Percentiles rank a stretch among this genome's conserved stretches.
Evolutionary conservation across 345 rosid species (phyloP).

Genomic region (Balakata baccata): DNA sequence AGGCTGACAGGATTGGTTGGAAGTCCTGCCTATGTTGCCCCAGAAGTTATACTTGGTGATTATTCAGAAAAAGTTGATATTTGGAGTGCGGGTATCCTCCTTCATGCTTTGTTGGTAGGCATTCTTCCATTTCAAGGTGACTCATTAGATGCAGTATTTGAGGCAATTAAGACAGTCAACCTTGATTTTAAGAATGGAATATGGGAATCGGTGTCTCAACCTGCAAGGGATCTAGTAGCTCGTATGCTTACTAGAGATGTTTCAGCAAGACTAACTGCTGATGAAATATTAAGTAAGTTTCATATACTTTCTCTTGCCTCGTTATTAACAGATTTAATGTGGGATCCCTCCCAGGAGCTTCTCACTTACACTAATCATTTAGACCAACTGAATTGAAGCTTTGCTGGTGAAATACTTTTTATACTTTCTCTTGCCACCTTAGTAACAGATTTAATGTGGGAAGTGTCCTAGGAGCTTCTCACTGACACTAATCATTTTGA

Average conservation of each 20-base stretch:
- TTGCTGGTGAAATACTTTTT: slow-evolving; percentile 9
- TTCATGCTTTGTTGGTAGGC: slow-evolving; percentile 19
- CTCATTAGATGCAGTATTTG: slow-evolving; percentile 16
- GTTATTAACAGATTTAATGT: background rate
- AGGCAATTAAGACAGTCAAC: slow-evolving; percentile 14
- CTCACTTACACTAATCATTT: background rate
- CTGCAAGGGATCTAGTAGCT: slow-evolving; percentile 11
- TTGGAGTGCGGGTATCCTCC: slow-evolving; percentile 23
- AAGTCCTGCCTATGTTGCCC: slow-evolving; percentile 20
- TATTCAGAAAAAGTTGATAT: slow-evolving; percentile 22
- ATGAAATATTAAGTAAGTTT: slow-evolving; percentile 14
- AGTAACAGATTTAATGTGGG: background rate
- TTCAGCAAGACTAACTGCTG: slow-evolving; percentile 19
- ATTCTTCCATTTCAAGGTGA: slow-evolving; percentile 19
- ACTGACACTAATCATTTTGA: background rate
- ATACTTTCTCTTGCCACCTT: background rate
- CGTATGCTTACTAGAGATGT: slow-evolving; percentile 16
- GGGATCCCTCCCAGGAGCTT: background rate
- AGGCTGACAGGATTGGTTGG: slow-evolving; percentile 15
- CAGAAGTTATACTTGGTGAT: slow-evolving; percentile 14
- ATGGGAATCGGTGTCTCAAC: slow-evolving; percentile 15
- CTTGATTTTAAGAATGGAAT: slow-evolving; percentile 19
- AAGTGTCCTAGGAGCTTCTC: background rate
- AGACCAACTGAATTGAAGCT: background rate
- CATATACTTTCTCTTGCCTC: background rate